phyloP scores from a whole-genome alignment of 257 asterid species.

The Linderniella brevidens region DNA sequence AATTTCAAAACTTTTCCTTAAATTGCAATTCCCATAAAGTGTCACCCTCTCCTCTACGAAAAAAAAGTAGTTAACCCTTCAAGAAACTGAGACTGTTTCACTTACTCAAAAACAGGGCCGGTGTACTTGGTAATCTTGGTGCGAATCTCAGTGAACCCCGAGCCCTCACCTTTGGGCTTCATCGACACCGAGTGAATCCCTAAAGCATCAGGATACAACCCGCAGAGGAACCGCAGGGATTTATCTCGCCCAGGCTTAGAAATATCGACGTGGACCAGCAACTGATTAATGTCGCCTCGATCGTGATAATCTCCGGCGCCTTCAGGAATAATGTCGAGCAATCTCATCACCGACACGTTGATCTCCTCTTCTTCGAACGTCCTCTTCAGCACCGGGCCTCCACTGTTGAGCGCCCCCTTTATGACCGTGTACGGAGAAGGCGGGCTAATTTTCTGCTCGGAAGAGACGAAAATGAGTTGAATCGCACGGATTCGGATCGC shows the following conservation, averaged over 20 bases:
- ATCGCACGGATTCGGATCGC: background rate
- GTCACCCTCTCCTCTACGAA: too few relatives aligned
- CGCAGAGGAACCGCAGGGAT: slow-evolving; percentile 78
- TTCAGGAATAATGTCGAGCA: slow-evolving; percentile 52
- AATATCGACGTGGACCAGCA: slow-evolving; percentile 68
- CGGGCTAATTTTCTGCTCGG: slow-evolving; percentile 66
- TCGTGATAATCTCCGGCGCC: slow-evolving; percentile 34
- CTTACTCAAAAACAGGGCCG: slow-evolving; percentile 88
- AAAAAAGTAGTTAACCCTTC: too few relatives aligned
- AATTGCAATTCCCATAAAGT: too few relatives aligned
- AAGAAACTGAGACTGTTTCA: slow-evolving; percentile 8
- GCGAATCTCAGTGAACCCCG: slow-evolving; percentile 35
- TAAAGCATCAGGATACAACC: slow-evolving; percentile 86
- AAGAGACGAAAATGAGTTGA: background rate
- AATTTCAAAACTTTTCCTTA: too few relatives aligned
- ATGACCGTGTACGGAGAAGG: slow-evolving; percentile 74
- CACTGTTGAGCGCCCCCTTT: slow-evolving; percentile 65
- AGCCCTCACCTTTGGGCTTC: slow-evolving; percentile 45
- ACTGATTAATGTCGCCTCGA: slow-evolving; percentile 40
- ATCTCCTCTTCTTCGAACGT: slow-evolving; percentile 65
- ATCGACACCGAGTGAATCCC: slow-evolving; percentile 79
- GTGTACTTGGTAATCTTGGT: slow-evolving; percentile 40
- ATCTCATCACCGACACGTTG: slow-evolving; percentile 54
- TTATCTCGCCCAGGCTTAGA: slow-evolving; percentile 58
- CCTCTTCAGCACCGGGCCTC: slow-evolving; percentile 72